These are phyloP conservation scores for Beauveria varroae DNA, from an alignment of 2,329 filamentous ascomycete species.

Conservation along the genomic window DNA sequence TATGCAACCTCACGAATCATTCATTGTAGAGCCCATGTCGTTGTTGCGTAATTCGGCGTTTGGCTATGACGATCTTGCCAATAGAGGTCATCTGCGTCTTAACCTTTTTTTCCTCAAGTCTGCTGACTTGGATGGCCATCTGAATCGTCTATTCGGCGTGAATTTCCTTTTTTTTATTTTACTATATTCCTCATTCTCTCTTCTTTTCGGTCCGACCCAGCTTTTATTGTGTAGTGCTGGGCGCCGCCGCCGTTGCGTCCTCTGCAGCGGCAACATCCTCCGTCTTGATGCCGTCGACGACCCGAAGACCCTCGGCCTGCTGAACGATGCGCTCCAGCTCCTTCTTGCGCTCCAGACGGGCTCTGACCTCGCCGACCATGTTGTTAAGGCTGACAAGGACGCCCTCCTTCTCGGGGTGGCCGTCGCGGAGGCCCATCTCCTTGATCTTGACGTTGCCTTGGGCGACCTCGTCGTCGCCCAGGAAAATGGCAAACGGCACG, in stretches of 20 bases:
- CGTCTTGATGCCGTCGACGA: conserved; percentile 39
- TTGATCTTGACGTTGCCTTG: conserved; percentile 83
- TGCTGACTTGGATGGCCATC: no score
- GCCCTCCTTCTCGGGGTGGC: conserved; percentile 86
- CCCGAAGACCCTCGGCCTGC: conserved; percentile 37
- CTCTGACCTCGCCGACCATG: conserved; percentile 56
- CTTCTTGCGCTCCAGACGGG: conserved; percentile 33
- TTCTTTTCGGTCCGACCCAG: no score
- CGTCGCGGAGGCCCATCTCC: conserved; percentile 64
- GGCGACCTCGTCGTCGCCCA: conserved; percentile 84
- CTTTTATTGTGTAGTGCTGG: conserved; percentile 9
- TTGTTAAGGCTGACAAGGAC: conserved; percentile 60
- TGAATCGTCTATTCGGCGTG: not conserved
- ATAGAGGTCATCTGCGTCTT: not conserved
- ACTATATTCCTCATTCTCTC: not conserved
- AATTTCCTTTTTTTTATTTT: not conserved
- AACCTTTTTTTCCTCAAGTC: not conserved
- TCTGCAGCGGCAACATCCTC: conserved; percentile 21
- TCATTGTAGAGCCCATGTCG: not conserved
- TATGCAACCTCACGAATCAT: not conserved
- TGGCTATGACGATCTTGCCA: not conserved
- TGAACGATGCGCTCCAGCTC: conserved; percentile 35
- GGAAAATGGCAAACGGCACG: conserved; percentile 78
- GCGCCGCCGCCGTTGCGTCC: not conserved
- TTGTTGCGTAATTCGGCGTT: not conserved